Evolutionary conservation across 2,329 filamentous ascomycete genomes (phyloP), one percentile per base, ranked within the genome.

Genomic region (Colletotrichum lupini): DNA sequence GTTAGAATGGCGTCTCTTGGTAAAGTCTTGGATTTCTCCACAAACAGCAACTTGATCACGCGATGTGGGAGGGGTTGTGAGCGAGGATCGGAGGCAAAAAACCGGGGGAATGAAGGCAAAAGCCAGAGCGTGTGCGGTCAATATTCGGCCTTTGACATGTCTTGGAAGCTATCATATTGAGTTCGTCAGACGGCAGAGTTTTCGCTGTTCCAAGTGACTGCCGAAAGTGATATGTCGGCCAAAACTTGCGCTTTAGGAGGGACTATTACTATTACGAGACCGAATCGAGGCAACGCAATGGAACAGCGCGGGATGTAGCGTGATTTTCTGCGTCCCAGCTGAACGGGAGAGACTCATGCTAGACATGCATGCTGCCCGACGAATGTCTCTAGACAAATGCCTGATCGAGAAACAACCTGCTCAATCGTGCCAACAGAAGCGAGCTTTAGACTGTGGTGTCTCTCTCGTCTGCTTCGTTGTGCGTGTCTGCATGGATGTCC

Each of bases 1-100:
- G 35, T 7, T 22, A 12, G 12, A 35, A 35, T 8, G 52, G 19
- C n/a, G 24, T 55, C 42, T 65, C 70, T 73, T 70, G 67, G 67
- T 65, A 24, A 42, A 42, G 26, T 62, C 46, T 67, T 64, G 69
- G 69, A 4, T 55, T 53, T 73, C 70, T 60, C 67, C 70, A 65
- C 53, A 73, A 69, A 30, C 14, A 65, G 60, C n/a, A 42, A 57
- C 12, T 30, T 12, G 26, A 49, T 70, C 70, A 73, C 67, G 56
- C 67, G 70, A 73, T 61, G 32, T 22, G n/a, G 26, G 42, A 72
- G 49, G 32, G 30, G 32, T 35, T 28, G 8, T 42, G 37, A 42
- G 14, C 37, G 37, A 42, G 37, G 16, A 55, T 53, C 52, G 46
- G 22, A 64, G 32, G 66, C 53, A 35, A 35, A 64, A 60, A 26